These are phyloP conservation scores for Echinosphaeria canescens DNA, from an alignment of 2,329 filamentous ascomycete genomes.

Conservation along the genomic window DNA sequence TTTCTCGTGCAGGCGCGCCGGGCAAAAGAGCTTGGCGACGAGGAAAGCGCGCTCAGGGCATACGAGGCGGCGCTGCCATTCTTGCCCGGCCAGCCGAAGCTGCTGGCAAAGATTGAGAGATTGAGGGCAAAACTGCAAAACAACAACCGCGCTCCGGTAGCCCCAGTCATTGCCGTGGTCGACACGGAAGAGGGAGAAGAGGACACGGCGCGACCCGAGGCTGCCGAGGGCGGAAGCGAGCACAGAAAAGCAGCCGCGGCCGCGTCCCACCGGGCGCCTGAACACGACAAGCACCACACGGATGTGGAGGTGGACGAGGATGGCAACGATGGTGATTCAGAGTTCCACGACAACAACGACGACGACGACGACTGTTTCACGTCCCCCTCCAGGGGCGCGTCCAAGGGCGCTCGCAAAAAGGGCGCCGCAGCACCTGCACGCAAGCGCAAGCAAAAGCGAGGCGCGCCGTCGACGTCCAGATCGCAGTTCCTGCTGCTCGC, in stretches of 20 bases:
- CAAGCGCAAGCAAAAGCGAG: constrained; percentile 5
- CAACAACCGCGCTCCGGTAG: too few species aligned
- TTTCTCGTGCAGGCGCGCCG: constrained; percentile 83
- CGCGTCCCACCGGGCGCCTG: constrained; percentile 6
- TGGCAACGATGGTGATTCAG: too few species aligned
- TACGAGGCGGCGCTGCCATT: constrained; percentile 69
- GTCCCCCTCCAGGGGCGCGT: too few species aligned
- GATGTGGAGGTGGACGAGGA: constrained; percentile 3
- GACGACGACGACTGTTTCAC: too few species aligned
- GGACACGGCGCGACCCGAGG: too few species aligned
- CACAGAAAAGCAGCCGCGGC: too few species aligned
- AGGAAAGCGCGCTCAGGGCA: constrained; percentile 58
- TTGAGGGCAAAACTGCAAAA: constrained; percentile 34
- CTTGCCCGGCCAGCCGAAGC: constrained; percentile 70
- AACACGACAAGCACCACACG: constrained; percentile 13
- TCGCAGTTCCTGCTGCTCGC: too few species aligned
- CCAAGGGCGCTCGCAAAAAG: constrained; percentile 10
- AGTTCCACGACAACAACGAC: too few species aligned
- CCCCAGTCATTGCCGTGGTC: too few species aligned
- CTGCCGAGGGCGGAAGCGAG: too few species aligned
- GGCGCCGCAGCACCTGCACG: constrained; percentile 1
- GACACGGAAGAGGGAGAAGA: too few species aligned
- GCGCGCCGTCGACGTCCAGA: too few species aligned
- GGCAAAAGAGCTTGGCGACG: constrained; percentile 66
- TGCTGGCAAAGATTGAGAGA: constrained; percentile 46